Percentiles rank a stretch among this genome's conserved stretches.
Evolutionary conservation across 495 filamentous ascomycete genomes (phyloP).

Genomic region (Zalerion maritima): DNA sequence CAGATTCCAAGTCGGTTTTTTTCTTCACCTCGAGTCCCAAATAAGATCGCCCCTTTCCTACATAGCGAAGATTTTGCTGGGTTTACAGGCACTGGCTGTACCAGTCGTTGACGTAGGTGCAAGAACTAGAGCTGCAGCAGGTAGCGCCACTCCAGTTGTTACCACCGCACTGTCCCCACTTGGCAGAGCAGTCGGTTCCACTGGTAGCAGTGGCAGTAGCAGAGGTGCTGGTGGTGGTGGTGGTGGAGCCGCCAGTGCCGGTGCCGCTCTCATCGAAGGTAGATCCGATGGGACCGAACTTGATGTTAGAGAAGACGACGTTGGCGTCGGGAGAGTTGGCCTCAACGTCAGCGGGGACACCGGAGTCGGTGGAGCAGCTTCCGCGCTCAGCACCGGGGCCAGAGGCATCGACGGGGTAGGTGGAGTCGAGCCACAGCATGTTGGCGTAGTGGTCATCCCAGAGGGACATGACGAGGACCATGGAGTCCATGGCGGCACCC

Average conservation of each 20-base stretch:
- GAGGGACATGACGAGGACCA: conserved; percentile 54
- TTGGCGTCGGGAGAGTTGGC: conserved; percentile 29
- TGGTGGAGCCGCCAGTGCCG: not conserved
- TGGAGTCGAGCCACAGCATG: conserved; percentile 64
- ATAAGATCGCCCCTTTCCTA: no score
- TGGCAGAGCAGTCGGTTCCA: no score
- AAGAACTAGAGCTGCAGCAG: conserved; percentile 28
- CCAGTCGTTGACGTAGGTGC: conserved; percentile 27
- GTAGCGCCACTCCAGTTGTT: conserved; percentile 29
- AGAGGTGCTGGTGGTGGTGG: conserved; percentile 7
- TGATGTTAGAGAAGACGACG: conserved; percentile 55
- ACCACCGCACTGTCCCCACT: conserved; percentile 36
- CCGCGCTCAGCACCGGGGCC: conserved; percentile 47
- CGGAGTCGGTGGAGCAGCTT: conserved; percentile 39
- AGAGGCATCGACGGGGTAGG: conserved; percentile 38
- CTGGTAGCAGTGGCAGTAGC: no score
- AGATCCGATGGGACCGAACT: conserved; percentile 40
- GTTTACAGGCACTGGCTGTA: conserved; percentile 37
- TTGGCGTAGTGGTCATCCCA: conserved; percentile 54
- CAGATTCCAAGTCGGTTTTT: no score
- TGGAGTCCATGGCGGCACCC: conserved; percentile 36
- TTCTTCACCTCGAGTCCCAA: no score
- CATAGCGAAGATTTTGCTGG: no score
- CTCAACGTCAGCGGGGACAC: conserved; percentile 39
- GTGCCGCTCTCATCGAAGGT: conserved; percentile 23